Conservation (phyloP, 192 early-diverging fungal species). For the Endogone sp. region DNA sequence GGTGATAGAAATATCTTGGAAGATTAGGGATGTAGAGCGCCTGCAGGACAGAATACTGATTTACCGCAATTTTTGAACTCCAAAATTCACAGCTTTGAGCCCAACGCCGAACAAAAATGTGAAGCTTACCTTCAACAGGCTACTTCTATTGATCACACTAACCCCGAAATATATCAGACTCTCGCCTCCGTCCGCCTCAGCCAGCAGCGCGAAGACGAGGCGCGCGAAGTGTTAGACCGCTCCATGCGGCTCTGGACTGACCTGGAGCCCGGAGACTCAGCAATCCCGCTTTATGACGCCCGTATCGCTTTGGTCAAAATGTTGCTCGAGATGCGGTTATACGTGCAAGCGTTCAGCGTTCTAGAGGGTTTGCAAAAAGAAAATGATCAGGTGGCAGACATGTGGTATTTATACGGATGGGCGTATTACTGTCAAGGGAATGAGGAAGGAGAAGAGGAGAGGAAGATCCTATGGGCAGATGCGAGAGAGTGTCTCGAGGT, state of each 20-base stretch:
- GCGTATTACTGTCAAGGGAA: slow-evolving; percentile 76
- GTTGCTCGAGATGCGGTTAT: slow-evolving; percentile 78
- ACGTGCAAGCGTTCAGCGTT: slow-evolving; percentile 73
- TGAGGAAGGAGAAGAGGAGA: slow-evolving; percentile 51
- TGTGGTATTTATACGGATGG: slow-evolving; percentile 97
- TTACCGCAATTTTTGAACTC: too few species aligned
- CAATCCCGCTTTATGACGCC: slow-evolving; percentile 79
- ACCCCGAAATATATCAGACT: slow-evolving; percentile 84
- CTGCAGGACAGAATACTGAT: too few species aligned
- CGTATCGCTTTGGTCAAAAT: slow-evolving; percentile 81
- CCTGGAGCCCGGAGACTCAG: slow-evolving; percentile 45
- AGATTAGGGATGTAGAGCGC: too few species aligned
- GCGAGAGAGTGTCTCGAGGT: slow-evolving; percentile 77
- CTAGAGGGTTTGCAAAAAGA: slow-evolving; percentile 82
- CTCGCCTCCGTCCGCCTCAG: slow-evolving; percentile 87
- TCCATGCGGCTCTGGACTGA: slow-evolving; percentile 72
- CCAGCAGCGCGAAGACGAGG: slow-evolving; percentile 79
- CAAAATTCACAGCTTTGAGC: slow-evolving; percentile 63
- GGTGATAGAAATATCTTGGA: too few species aligned
- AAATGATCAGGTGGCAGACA: slow-evolving; percentile 88
- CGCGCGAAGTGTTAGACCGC: slow-evolving; percentile 58
- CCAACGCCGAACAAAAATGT: slow-evolving; percentile 83
- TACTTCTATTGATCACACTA: slow-evolving; percentile 58
- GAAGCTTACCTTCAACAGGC: slow-evolving; percentile 71
- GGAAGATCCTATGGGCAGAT: slow-evolving; percentile 55